Conservation (phyloP, 2,329 filamentous ascomycete genomes). For the Cladorrhinum sp. region DNA sequence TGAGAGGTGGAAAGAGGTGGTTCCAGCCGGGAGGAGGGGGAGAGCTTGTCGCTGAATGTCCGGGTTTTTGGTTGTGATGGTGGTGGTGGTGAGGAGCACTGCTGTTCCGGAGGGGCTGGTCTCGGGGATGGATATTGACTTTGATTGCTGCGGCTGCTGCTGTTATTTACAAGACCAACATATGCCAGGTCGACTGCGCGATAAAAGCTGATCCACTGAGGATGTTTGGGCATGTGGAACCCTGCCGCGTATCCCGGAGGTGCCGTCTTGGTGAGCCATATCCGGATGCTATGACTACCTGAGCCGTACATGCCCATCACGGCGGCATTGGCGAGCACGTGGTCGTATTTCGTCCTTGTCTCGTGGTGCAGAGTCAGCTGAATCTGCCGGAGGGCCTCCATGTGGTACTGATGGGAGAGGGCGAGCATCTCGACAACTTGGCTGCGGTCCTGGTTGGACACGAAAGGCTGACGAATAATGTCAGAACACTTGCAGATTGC, state of each 20-base stretch:
- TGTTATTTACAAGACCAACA: slow-evolving; percentile 29
- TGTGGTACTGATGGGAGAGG: slow-evolving; percentile 38
- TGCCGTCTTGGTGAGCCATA: slow-evolving; percentile 32
- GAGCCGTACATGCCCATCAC: slow-evolving; percentile 43
- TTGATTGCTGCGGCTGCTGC: neutral
- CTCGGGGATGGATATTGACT: neutral
- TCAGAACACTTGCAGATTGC: slow-evolving; percentile 41
- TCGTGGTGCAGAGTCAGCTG: slow-evolving; percentile 34
- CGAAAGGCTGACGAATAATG: slow-evolving; percentile 23
- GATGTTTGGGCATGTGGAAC: slow-evolving; percentile 34
- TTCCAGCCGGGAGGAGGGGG: neutral
- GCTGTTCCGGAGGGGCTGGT: neutral
- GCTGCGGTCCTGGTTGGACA: slow-evolving; percentile 11
- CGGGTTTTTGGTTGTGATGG: neutral
- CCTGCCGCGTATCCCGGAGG: slow-evolving; percentile 19
- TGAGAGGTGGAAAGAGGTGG: neutral
- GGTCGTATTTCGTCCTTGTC: slow-evolving; percentile 32
- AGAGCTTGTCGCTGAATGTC: neutral
- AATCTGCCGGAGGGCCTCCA: slow-evolving; percentile 37
- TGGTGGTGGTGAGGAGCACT: neutral
- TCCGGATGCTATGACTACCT: slow-evolving; percentile 37
- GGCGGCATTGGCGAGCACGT: slow-evolving; percentile 38
- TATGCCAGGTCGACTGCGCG: slow-evolving; percentile 37
- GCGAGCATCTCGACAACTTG: slow-evolving; percentile 33
- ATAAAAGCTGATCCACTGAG: slow-evolving; percentile 39